These are phyloP conservation scores for Zhuliangozyma blackwelliae DNA, from an alignment of 1,139 yeast genomes.

Conservation along the genomic window DNA sequence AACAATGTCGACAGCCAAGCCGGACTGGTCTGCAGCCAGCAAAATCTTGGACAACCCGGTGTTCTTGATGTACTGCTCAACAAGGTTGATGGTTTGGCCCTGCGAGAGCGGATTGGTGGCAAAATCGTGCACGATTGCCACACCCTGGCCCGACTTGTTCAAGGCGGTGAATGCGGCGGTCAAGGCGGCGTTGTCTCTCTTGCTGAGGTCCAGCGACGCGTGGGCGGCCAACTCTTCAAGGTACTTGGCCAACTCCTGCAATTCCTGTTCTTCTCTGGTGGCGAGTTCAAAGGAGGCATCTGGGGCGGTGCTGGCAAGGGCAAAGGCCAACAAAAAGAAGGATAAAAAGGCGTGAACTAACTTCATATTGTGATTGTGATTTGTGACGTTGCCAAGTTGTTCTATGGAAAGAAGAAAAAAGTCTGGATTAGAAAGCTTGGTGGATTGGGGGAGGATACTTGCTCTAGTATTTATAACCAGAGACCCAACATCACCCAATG, in stretches of 20 bases:
- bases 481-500: too few species aligned
- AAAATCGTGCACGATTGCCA: conserved; percentile 18
- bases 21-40: conserved; percentile 21
- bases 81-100: conserved; percentile 17
- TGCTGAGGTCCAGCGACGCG: conserved; percentile 7
- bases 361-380: conserved; percentile 6
- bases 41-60: conserved; percentile 20
- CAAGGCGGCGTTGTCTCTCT: conserved; percentile 23
- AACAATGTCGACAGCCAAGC: conserved; percentile 25
- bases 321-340: conserved; percentile 9
- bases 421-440: too few species aligned
- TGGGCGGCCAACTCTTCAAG: conserved; percentile 7
- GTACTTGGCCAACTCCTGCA: conserved; percentile 7
- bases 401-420: too few species aligned
- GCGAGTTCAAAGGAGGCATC: not conserved
- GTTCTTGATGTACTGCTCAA: conserved; percentile 20
- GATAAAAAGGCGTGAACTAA: conserved; percentile 8
- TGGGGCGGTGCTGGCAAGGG: conserved; percentile 6
- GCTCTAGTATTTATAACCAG: too few species aligned
- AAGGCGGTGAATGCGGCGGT: conserved; percentile 24
- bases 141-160: conserved; percentile 25
- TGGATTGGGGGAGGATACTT: too few species aligned
- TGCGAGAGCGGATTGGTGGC: conserved; percentile 21
- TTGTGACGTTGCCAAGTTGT: too few species aligned
- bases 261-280: conserved; percentile 2